Conservation (phyloP, 164 flowering plant genomes). For the Tinospora cordifolia region DNA sequence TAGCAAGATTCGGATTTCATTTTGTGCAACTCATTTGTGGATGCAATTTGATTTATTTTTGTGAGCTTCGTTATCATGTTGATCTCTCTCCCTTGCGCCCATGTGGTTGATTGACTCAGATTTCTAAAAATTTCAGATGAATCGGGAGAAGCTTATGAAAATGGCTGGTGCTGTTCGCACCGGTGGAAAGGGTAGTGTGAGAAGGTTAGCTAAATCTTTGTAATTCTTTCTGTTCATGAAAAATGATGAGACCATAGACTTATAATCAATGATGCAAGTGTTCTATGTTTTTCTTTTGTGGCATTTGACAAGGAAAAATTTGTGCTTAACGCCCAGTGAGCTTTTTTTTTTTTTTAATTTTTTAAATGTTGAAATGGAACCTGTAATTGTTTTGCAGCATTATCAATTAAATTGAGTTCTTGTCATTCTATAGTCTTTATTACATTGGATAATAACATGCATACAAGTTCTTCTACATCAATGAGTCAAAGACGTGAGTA, state of each 20-base stretch:
- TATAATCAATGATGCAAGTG: no score
- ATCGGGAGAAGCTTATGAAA: slow-evolving; percentile 50
- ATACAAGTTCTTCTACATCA: no score
- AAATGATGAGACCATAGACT: background rate
- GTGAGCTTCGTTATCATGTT: background rate
- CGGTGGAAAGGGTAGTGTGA: slow-evolving; percentile 54
- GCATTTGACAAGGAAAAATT: background rate
- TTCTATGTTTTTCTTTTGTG: background rate
- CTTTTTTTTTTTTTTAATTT: no score
- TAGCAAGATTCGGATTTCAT: background rate
- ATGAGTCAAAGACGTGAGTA: no score
- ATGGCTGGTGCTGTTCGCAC: slow-evolving; percentile 63
- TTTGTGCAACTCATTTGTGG: background rate
- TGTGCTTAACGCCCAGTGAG: background rate
- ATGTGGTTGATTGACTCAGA: background rate
- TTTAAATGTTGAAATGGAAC: no score
- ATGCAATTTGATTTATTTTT: background rate
- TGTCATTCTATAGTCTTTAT: no score
- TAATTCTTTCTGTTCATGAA: background rate
- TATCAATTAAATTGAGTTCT: no score
- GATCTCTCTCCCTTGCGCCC: background rate
- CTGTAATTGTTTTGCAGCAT: no score
- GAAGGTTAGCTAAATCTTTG: slow-evolving; percentile 28
- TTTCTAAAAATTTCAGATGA: slow-evolving; percentile 31
- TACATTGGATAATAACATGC: no score